Percentiles rank a stretch among this genome's conserved stretches.
phyloP scores from a whole-genome alignment of 1,284 basidiomycete species.

The Volvariella surrecta region DNA sequence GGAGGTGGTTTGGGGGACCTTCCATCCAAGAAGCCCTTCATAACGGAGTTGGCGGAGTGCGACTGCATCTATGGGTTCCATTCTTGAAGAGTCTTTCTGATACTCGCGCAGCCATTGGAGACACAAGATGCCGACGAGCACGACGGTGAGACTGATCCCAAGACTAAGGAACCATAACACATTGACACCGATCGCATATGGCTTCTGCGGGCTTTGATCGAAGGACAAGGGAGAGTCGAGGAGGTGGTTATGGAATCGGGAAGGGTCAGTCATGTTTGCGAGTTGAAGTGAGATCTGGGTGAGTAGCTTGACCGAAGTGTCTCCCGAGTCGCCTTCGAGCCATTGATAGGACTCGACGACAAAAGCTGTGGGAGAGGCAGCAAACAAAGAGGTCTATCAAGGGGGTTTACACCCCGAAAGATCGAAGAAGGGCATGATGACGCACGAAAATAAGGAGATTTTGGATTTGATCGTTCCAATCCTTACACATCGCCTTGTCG shows the following conservation, averaged over 20 bases:
- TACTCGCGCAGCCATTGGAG: constrained; percentile 4
- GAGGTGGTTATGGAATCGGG: neutral
- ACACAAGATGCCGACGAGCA: constrained; percentile 1
- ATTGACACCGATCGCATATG: neutral
- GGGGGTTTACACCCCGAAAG: no score
- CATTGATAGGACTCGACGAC: constrained; percentile 2
- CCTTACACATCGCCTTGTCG: neutral
- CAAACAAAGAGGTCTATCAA: neutral
- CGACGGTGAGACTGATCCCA: neutral
- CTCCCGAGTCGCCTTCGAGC: neutral
- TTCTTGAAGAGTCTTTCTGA: neutral
- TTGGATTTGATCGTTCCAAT: constrained; percentile 2
- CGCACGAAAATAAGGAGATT: constrained; percentile 1
- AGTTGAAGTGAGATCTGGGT: neutral
- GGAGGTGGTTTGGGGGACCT: constrained; percentile 16
- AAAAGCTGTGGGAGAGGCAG: neutral
- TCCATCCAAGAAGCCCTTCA: constrained; percentile 18
- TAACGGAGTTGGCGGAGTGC: constrained; percentile 17
- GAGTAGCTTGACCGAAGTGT: neutral
- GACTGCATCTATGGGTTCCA: constrained; percentile 5
- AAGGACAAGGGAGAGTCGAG: neutral
- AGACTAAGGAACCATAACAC: constrained; percentile 1
- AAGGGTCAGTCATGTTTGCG: neutral
- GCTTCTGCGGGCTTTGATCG: neutral
- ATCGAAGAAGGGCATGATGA: no score